Percentiles rank a stretch among this genome's conserved stretches.
These are phyloP conservation scores for Friedmanniomyces endolithicus DNA, from an alignment of 495 filamentous ascomycete genomes.

Conservation along the genomic window DNA sequence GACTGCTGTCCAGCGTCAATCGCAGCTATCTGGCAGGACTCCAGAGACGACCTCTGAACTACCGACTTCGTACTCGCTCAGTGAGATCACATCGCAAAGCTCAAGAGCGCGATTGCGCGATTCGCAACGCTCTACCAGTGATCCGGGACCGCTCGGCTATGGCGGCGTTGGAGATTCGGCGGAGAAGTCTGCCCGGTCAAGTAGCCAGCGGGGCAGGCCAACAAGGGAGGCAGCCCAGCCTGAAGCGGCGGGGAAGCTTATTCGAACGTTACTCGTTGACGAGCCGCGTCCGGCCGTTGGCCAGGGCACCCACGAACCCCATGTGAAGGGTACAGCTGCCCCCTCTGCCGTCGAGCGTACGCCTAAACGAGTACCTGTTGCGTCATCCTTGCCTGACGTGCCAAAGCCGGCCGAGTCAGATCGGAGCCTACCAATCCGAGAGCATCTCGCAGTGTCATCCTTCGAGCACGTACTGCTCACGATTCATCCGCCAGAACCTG, in stretches of 20 bases:
- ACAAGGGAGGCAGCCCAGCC: not conserved
- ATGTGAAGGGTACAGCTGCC: too few species aligned
- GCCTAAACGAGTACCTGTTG: too few species aligned
- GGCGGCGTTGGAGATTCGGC: not conserved
- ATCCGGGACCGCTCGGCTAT: not conserved
- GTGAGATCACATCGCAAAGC: conserved; percentile 9
- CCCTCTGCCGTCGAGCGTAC: too few species aligned
- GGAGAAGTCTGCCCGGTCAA: not conserved
- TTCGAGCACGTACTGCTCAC: not conserved
- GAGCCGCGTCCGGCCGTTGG: too few species aligned
- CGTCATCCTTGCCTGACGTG: not conserved
- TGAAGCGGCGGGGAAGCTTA: too few species aligned
- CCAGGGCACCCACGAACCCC: too few species aligned
- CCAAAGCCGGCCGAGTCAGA: not conserved
- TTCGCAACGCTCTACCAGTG: conserved; percentile 13
- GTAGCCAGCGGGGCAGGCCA: not conserved
- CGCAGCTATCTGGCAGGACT: not conserved
- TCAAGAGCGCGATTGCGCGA: not conserved
- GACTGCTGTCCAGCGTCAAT: not conserved
- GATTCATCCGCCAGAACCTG: conserved; percentile 9
- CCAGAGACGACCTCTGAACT: conserved; percentile 12
- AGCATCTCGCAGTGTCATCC: too few species aligned
- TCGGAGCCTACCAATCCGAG: not conserved
- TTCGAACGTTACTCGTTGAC: too few species aligned
- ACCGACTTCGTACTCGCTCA: conserved; percentile 17